Evolutionary conservation across 805 yeast genomes (phyloP).

Genomic region (Yamadazyma philogaea): DNA sequence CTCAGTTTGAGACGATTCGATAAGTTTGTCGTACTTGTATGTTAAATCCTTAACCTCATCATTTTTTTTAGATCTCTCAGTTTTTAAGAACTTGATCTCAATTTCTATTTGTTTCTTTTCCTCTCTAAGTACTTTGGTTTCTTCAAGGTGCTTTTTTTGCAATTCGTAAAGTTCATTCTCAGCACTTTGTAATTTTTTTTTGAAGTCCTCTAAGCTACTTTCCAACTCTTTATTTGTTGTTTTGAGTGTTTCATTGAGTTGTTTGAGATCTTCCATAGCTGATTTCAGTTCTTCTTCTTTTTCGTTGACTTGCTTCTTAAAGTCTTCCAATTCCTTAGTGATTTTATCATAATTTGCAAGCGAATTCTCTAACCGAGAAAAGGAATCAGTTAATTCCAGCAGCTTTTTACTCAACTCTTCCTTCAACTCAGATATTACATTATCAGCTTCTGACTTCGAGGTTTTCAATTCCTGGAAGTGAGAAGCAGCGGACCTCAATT

Average conservation of each 20-base stretch:
- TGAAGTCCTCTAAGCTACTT: neutral
- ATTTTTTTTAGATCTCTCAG: neutral
- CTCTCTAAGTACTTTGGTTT: neutral
- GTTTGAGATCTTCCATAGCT: neutral
- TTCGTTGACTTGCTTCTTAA: neutral
- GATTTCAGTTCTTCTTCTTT: neutral
- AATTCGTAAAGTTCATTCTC: neutral
- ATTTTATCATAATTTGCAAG: constrained; percentile 10
- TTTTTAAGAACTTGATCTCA: constrained; percentile 6
- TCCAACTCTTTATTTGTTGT: neutral
- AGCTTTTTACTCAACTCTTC: constrained; percentile 16
- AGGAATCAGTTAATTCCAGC: constrained; percentile 11
- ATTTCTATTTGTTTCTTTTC: neutral
- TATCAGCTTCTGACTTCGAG: constrained; percentile 17
- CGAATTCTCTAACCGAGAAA: constrained; percentile 7
- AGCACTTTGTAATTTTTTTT: neutral
- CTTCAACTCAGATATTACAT: constrained; percentile 12
- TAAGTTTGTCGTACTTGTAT: neutral
- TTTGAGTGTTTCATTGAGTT: neutral
- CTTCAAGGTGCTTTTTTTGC: neutral
- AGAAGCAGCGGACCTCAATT: constrained; percentile 37
- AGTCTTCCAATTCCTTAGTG: neutral
- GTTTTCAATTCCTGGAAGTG: constrained; percentile 30
- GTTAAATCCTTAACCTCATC: neutral
- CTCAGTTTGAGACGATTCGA: neutral